phyloP scores from a whole-genome alignment of 805 yeast species.

The Ogataea pilisensis region DNA sequence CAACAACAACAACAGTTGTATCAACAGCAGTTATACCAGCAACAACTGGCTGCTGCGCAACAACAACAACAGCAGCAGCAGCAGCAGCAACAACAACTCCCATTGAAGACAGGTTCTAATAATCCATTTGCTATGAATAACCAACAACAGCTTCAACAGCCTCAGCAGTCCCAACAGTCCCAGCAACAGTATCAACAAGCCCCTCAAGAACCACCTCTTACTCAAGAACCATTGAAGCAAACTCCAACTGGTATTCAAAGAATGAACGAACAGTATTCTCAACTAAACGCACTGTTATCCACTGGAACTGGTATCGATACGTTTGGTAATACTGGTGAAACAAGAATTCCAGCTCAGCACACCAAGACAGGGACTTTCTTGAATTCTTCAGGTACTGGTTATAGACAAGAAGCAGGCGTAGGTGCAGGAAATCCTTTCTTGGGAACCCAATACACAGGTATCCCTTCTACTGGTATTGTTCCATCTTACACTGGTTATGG shows the following conservation, averaged over 20 bases:
- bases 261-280: slow-evolving; percentile 58
- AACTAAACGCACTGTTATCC: slow-evolving; percentile 73
- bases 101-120: slow-evolving; percentile 36
- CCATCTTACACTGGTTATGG: slow-evolving; percentile 94
- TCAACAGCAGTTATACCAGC: slow-evolving; percentile 21
- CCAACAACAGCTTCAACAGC: slow-evolving; percentile 33
- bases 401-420: slow-evolving; percentile 44
- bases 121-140: slow-evolving; percentile 32
- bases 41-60: slow-evolving; percentile 15
- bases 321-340: slow-evolving; percentile 81
- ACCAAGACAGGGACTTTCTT: slow-evolving; percentile 77
- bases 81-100: slow-evolving; percentile 33
- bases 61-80: slow-evolving; percentile 17
- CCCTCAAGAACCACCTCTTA: slow-evolving; percentile 21
- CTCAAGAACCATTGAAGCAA: slow-evolving; percentile 39
- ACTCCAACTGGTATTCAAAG: slow-evolving; percentile 51
- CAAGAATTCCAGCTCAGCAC: slow-evolving; percentile 89
- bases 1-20: slow-evolving; percentile 13
- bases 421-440: slow-evolving; percentile 57
- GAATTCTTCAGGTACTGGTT: slow-evolving; percentile 87
- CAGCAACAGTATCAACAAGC: slow-evolving; percentile 20
- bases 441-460: slow-evolving; percentile 69
- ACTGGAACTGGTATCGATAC: slow-evolving; percentile 92
- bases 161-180: slow-evolving; percentile 37
- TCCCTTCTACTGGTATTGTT: slow-evolving; percentile 57